phyloP scores from a whole-genome alignment of 805 yeast species.

The Kodamaea laetipori region DNA sequence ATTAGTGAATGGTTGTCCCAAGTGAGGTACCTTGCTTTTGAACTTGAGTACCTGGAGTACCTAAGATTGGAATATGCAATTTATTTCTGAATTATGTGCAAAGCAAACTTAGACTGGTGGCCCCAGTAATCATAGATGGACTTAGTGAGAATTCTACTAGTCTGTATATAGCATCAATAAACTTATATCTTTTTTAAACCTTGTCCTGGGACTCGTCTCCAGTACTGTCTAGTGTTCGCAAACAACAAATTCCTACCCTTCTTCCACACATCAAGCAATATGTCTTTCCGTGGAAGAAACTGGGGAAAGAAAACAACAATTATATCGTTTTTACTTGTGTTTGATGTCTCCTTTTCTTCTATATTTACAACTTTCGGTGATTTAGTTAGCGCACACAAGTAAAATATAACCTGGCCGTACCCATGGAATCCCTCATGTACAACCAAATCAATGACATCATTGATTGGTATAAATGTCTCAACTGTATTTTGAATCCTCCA shows the following conservation, averaged over 20 bases:
- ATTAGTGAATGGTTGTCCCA: no score
- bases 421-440: constrained; percentile 78
- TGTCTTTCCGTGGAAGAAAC: constrained; percentile 44
- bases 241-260: constrained; percentile 40
- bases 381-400: constrained; percentile 59
- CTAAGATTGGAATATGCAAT: no score
- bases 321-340: constrained; percentile 19
- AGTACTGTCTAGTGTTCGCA: constrained; percentile 30
- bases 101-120: no score
- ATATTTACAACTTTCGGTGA: constrained; percentile 10
- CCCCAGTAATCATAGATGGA: no score
- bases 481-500: constrained; percentile 24
- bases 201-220: constrained; percentile 41
- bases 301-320: constrained; percentile 44
- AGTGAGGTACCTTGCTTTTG: no score
- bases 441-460: constrained; percentile 60
- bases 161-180: no score
- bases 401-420: constrained; percentile 62
- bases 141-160: no score
- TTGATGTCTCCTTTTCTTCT: neutral
- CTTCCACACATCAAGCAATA: constrained; percentile 42
- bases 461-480: constrained; percentile 55
- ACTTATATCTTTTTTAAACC: constrained; percentile 29
- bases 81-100: no score
- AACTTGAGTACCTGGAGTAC: no score